These are phyloP conservation scores for Chrysosporium keratinophilum DNA, from an alignment of 2,329 filamentous ascomycete species.

Conservation along the genomic window DNA sequence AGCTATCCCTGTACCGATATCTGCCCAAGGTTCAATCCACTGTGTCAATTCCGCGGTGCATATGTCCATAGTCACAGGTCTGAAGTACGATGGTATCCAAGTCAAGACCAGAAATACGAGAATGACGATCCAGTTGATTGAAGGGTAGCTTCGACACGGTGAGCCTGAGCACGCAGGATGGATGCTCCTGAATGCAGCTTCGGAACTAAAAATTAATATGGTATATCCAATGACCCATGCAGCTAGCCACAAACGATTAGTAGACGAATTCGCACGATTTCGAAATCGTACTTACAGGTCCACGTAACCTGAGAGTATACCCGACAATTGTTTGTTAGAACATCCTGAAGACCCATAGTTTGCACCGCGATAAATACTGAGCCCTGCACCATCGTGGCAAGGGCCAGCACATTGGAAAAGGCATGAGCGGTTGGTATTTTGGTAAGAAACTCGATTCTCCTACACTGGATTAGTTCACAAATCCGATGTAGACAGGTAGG, in stretches of 20 bases:
- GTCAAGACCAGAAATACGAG: slow-evolving; percentile 15
- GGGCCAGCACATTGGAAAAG: slow-evolving; percentile 16
- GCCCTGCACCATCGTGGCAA: slow-evolving; percentile 17
- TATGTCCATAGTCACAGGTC: slow-evolving; percentile 11
- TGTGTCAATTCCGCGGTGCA: slow-evolving; percentile 18
- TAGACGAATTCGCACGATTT: neutral
- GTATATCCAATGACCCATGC: slow-evolving; percentile 21
- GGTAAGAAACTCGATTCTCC: slow-evolving; percentile 12
- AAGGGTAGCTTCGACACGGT: slow-evolving; percentile 15
- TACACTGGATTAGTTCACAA: neutral
- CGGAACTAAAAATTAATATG: slow-evolving; percentile 20
- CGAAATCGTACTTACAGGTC: slow-evolving; percentile 15
- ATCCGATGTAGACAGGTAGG: neutral
- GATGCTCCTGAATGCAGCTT: slow-evolving; percentile 18
- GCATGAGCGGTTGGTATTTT: slow-evolving; percentile 17
- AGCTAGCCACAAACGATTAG: slow-evolving; percentile 17
- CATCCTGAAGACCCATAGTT: slow-evolving; percentile 12
- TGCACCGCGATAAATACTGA: slow-evolving; percentile 17
- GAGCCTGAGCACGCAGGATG: neutral
- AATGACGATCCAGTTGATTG: slow-evolving; percentile 17
- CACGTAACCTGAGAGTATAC: slow-evolving; percentile 20
- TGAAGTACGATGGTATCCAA: slow-evolving; percentile 19
- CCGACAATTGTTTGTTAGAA: slow-evolving; percentile 13
- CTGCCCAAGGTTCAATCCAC: slow-evolving; percentile 18
- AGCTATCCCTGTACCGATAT: slow-evolving; percentile 18